Percentiles rank a stretch among this genome's conserved stretches.
Conservation (phyloP, 805 yeast species). For the Saccharomyces kudriavzevii region DNA sequence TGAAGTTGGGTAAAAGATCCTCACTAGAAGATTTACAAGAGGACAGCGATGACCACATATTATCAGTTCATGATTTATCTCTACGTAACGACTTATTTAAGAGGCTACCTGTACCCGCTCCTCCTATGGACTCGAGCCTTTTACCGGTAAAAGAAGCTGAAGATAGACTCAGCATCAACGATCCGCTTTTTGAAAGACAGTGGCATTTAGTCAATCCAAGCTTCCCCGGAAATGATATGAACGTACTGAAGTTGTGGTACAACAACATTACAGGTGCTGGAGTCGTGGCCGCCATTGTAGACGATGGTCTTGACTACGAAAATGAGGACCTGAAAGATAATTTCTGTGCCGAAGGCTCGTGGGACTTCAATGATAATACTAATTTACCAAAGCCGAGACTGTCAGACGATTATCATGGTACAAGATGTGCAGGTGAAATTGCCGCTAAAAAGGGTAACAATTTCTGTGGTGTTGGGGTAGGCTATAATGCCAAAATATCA, state of each 20-base stretch:
- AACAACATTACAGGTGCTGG: slow-evolving; percentile 75
- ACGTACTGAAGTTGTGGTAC: slow-evolving; percentile 79
- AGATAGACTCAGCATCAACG: slow-evolving; percentile 54
- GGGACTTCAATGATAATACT: slow-evolving; percentile 80
- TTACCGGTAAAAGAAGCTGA: slow-evolving; percentile 39
- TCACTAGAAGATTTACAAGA: slow-evolving; percentile 3
- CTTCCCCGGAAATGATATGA: slow-evolving; percentile 76
- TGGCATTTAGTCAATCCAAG: slow-evolving; percentile 84
- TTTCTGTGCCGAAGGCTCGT: slow-evolving; percentile 73
- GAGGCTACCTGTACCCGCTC: slow-evolving; percentile 48
- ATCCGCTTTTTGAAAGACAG: slow-evolving; percentile 76
- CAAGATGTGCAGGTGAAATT: slow-evolving; percentile 96
- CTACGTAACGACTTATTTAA: slow-evolving; percentile 38
- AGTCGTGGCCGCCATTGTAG: slow-evolving; percentile 79
- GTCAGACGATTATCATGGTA: slow-evolving; percentile 84
- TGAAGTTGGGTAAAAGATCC: slow-evolving; percentile 5
- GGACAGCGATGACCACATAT: slow-evolving; percentile 14
- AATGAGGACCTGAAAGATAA: slow-evolving; percentile 63
- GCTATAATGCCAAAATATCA: slow-evolving; percentile 74
- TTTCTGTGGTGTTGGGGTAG: slow-evolving; percentile 96
- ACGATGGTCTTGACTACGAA: slow-evolving; percentile 87
- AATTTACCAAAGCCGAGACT: slow-evolving; percentile 74
- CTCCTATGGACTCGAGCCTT: slow-evolving; percentile 46
- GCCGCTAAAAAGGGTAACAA: slow-evolving; percentile 78
- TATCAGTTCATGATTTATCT: slow-evolving; percentile 47